Percentiles rank a stretch among this genome's conserved stretches.
Evolutionary conservation across 176 grass and related monocot genomes (phyloP).

Genomic region (Pontederia paniculata): DNA sequence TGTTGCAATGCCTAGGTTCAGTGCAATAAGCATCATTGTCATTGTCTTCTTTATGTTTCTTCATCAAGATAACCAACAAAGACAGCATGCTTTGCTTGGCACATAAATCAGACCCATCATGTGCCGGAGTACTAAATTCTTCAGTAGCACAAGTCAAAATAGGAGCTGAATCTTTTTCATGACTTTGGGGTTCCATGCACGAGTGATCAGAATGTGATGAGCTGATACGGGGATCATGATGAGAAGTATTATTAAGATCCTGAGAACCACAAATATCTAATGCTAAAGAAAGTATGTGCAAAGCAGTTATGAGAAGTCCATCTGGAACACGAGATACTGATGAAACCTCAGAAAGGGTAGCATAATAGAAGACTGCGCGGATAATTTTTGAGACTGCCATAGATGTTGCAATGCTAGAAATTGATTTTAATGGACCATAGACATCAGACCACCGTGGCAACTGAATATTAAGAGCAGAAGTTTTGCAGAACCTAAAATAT

Average conservation of each 20-base stretch:
- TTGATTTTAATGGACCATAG: constrained; percentile 46
- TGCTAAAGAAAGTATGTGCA: constrained; percentile 73
- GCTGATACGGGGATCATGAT: constrained; percentile 24
- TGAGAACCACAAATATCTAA: constrained; percentile 77
- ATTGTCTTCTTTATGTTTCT: constrained; percentile 65
- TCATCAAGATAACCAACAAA: constrained; percentile 62
- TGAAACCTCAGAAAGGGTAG: constrained; percentile 31
- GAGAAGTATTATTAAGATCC: constrained; percentile 12
- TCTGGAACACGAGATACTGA: constrained; percentile 55
- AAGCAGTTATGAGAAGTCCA: constrained; percentile 69
- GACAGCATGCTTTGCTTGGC: constrained; percentile 61
- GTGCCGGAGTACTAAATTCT: constrained; percentile 21
- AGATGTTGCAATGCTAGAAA: constrained; percentile 73
- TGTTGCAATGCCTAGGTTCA: constrained; percentile 67
- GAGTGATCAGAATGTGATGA: constrained; percentile 43
- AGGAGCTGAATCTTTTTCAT: constrained; percentile 34
- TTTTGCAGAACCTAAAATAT: constrained; percentile 85
- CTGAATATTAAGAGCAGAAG: constrained; percentile 65
- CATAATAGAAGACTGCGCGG: constrained; percentile 62
- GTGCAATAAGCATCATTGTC: constrained; percentile 29
- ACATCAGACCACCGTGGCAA: constrained; percentile 74
- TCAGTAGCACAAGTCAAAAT: constrained; percentile 50
- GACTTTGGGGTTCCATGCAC: constrained; percentile 31
- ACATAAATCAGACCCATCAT: constrained; percentile 22
- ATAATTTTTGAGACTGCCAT: constrained; percentile 63